Percentiles rank a stretch among this genome's conserved stretches.
Conservation (phyloP, 495 filamentous ascomycete genomes). For the Podospora didyma region DNA sequence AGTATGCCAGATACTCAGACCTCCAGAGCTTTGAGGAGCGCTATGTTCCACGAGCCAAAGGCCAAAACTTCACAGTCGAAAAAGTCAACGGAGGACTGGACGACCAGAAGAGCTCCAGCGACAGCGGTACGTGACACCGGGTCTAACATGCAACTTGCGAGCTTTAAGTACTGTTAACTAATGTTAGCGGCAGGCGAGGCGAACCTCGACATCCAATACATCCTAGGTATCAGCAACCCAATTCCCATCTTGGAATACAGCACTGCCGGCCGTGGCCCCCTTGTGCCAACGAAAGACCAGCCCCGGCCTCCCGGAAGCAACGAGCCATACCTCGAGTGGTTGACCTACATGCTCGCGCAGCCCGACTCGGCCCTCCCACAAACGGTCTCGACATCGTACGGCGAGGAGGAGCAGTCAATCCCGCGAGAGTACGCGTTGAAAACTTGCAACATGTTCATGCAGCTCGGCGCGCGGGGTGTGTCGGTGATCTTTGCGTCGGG, state of each 20-base stretch:
- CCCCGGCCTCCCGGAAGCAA: constrained; percentile 53
- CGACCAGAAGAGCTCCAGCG: constrained; percentile 33
- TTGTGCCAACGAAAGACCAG: constrained; percentile 58
- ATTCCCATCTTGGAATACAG: constrained; percentile 40
- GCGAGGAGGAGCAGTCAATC: constrained; percentile 75
- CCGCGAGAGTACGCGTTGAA: constrained; percentile 60
- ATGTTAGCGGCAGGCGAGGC: constrained; percentile 61
- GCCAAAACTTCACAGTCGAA: constrained; percentile 57
- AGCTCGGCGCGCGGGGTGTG: constrained; percentile 71
- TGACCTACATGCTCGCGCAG: constrained; percentile 48
- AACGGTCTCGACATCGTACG: constrained; percentile 75
- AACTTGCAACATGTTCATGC: constrained; percentile 63
- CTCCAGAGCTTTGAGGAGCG: constrained; percentile 45
- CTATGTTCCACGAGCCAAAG: constrained; percentile 43
- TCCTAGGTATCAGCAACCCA: constrained; percentile 44
- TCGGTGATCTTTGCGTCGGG: constrained; percentile 72
- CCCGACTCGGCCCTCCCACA: constrained; percentile 56
- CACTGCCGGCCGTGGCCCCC: constrained; percentile 40
- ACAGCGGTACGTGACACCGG: constrained; percentile 19
- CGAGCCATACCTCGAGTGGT: constrained; percentile 75
- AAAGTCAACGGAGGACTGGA: constrained; percentile 55
- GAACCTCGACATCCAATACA: constrained; percentile 73
- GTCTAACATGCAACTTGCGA: too few species aligned
- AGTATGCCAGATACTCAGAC: constrained; percentile 60
- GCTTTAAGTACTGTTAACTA: too few species aligned